Base-by-base conservation (phyloP, 495 filamentous ascomycete genomes). In the Penicillium malachiteum region DNA sequence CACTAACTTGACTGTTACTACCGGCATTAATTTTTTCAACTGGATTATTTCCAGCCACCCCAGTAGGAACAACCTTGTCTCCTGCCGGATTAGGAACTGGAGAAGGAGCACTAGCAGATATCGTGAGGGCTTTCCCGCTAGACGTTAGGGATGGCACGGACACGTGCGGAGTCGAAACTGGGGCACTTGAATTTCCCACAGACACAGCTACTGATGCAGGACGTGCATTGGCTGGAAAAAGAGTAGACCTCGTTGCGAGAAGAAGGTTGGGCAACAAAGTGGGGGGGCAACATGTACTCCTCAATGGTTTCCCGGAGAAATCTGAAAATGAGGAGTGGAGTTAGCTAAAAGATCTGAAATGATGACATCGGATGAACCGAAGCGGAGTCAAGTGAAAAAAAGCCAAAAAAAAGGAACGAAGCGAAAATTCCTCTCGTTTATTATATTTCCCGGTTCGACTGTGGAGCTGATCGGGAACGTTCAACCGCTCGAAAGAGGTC, bases 141-240 rank as follows among this genome's bases (percentile, higher is more conserved):
- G 62, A 38, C 38, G 62, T 59, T 46, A 67, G 56, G 30, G 64
- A 48, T 54, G 65, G 68, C 60, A 64, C 71, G 43, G 59, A 69
- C 50, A 56, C 44, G 44, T 66, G 70, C 59, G 66, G 63, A 64
- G 65, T 52, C 53, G 66, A 57, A 51, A 53, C 54, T 53, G 56
- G 57, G 43, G 54, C 49, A 55, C 37, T 57, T 58, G 41, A 58
- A 58, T 46, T 55, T 64, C 55, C 61, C n/a, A 59, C 60, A 45
- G 51, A 45, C 60, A 56, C 52, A 56, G 59, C 58, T 46, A 50
- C 49, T 35, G 67, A 48, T 48, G 40, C 44, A 17, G 77, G 74
- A 50, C 81, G 74, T 16, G 82, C 71, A 72, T 94, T 92, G 73
- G 86, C 83, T 30, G 92, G 91, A 68, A 96, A 96, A 41, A 96